Base-by-base conservation (phyloP, 148 eudicot species). In the Agrostemma githago region DNA sequence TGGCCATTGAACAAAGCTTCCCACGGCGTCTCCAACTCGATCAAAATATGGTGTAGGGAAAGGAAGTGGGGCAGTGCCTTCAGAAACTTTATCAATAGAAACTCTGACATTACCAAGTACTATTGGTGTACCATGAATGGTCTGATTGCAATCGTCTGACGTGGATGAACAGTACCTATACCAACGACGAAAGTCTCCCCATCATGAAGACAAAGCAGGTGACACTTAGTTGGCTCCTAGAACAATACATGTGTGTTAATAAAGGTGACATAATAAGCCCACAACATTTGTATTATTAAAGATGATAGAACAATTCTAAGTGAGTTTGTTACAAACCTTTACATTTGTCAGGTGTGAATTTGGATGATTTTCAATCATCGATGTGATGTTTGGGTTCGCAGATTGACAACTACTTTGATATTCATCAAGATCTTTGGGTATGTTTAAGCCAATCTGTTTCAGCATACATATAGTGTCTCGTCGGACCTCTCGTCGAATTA, bases 1-100 rank as follows among this genome's bases (percentile, higher is more conserved):
- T 4, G 65, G 65, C 65, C 65, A 61, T 14, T 61, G 65, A 5
- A 61, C 65, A 61, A 21, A 61, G 21, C 65, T 61, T 20, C 38
- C 65, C 0, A 5, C 38, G 2, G 65, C 65, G 21, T 61, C 65
- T 20, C 3, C 65, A 20, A 61, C 38, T 20, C 38, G 38, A 11
- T 61, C 65, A 1, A n/a, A 38, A 61, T 19, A 61, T 20, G 20
- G 65, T 1, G 39, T 61, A 11, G 65, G 65, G 20, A 61, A 3
- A 10, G 38, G 38, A 61, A 61, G 65, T 20, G 11, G 65, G 11
- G 65, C 38, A 1, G 37, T 61, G 5, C 16, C 66, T 62, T 62
- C 16, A 15, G 37, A 62, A 34, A 62, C 41, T 26, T 62, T 62
- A 12, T 62, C 66, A 26, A 62, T 34, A 4, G 66, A 62, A 40